phyloP scores from a whole-genome alignment of 176 grass and related monocot species.

The Oryza punctata region DNA sequence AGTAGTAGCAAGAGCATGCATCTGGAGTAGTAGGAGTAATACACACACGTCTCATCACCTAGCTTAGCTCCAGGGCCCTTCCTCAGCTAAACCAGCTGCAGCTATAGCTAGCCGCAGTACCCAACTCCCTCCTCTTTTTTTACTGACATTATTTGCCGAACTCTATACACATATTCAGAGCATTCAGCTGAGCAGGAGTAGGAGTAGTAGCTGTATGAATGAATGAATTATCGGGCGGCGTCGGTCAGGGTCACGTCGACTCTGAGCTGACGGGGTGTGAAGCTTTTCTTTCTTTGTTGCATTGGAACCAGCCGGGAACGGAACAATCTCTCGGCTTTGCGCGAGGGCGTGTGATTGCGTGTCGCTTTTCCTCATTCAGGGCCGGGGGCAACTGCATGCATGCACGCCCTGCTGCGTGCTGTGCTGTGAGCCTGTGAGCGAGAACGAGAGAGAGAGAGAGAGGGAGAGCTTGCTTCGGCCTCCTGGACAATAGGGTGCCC shows the following conservation, averaged over 20 bases:
- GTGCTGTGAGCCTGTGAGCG: neutral
- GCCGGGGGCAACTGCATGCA: neutral
- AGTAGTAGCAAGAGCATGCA: too few species aligned
- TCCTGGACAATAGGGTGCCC: conserved; percentile 1
- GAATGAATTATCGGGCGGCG: neutral
- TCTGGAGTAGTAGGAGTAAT: too few species aligned
- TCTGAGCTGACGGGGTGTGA: neutral
- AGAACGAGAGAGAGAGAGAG: too few species aligned
- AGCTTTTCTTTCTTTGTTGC: neutral
- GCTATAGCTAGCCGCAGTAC: neutral
- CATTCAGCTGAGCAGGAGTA: neutral
- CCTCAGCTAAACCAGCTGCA: neutral
- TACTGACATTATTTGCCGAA: neutral
- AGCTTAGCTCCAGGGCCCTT: neutral
- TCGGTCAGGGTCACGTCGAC: neutral
- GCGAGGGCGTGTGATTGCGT: conserved; percentile 45
- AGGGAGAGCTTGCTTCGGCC: neutral
- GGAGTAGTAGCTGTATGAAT: too few species aligned
- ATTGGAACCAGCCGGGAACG: neutral
- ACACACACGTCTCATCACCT: neutral
- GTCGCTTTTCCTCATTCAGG: conserved; percentile 56
- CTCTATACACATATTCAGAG: neutral
- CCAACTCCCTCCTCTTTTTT: neutral
- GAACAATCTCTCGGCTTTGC: conserved; percentile 19
- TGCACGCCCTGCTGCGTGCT: neutral